phyloP scores from a whole-genome alignment of 164 flowering plant genomes.

The Liriodendron chinense region DNA sequence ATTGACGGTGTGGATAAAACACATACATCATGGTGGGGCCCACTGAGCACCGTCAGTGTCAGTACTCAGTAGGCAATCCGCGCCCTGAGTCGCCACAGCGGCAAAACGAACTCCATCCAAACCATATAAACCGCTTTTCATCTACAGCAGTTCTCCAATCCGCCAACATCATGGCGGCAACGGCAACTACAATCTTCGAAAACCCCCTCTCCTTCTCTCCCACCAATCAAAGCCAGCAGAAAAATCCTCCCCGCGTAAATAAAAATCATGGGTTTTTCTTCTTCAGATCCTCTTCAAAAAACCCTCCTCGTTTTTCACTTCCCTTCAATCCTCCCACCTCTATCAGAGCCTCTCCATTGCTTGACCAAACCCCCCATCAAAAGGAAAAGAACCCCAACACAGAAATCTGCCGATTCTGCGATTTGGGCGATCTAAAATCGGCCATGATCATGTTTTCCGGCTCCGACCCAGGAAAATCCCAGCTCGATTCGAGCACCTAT shows the following conservation, averaged over 20 bases:
- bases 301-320: not conserved
- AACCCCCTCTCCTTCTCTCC: slow-evolving; percentile 14
- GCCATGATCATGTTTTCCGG: slow-evolving; percentile 44
- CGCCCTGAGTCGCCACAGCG: too few relatives aligned
- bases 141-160: too few relatives aligned
- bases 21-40: too few relatives aligned
- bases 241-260: not conserved
- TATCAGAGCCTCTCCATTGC: slow-evolving; percentile 9
- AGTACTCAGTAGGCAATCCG: too few relatives aligned
- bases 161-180: slow-evolving; percentile 6
- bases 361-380: slow-evolving; percentile 4
- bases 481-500: slow-evolving; percentile 36
- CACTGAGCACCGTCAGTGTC: too few relatives aligned
- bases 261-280: slow-evolving; percentile 10
- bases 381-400: slow-evolving; percentile 11
- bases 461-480: slow-evolving; percentile 13
- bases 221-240: slow-evolving; percentile 4
- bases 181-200: slow-evolving; percentile 1
- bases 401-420: slow-evolving; percentile 39
- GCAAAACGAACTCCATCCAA: too few relatives aligned
- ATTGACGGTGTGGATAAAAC: too few relatives aligned
- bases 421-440: slow-evolving; percentile 41
- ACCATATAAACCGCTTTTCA: too few relatives aligned
- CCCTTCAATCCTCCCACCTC: slow-evolving; percentile 4
- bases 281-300: slow-evolving; percentile 20